Evolutionary conservation across 2,329 filamentous ascomycete species (phyloP).

Genomic region (Graphilbum fragrans): DNA sequence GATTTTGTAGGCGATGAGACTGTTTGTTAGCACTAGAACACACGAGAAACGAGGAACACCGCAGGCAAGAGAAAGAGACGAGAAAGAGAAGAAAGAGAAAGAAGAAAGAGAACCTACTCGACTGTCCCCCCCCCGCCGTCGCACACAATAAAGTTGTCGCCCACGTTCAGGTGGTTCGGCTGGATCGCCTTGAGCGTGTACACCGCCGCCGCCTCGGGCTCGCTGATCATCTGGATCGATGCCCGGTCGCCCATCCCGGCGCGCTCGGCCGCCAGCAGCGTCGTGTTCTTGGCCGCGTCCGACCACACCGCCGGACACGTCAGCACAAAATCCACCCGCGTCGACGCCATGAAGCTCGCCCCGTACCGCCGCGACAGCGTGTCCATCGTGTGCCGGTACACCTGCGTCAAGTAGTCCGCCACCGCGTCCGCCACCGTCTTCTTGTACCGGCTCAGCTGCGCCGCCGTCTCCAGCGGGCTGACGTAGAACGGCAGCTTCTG

Average conservation of each 20-base stretch:
- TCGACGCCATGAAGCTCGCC: conserved; percentile 65
- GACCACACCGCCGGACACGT: conserved; percentile 79
- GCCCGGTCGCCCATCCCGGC: conserved; percentile 64
- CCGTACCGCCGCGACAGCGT: conserved; percentile 63
- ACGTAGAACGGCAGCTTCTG: conserved; percentile 76
- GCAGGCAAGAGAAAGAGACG: not conserved
- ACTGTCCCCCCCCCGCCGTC: conserved; percentile 54
- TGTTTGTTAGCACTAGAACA: conserved; percentile 12
- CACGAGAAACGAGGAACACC: not conserved
- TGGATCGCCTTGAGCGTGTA: conserved; percentile 72
- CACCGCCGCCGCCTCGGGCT: conserved; percentile 69
- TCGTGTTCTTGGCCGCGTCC: conserved; percentile 75
- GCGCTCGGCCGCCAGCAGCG: conserved; percentile 61
- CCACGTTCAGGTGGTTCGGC: conserved; percentile 58
- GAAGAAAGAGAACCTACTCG: conserved; percentile 34
- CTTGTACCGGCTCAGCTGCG: conserved; percentile 60
- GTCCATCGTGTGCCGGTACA: conserved; percentile 69
- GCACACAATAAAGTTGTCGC: conserved; percentile 52
- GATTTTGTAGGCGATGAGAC: conserved; percentile 70
- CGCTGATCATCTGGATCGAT: conserved; percentile 67
- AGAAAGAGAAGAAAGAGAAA: not conserved
- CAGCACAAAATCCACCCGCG: conserved; percentile 66
- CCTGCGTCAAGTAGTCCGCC: conserved; percentile 65
- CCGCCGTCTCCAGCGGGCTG: conserved; percentile 63
- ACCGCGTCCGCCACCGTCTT: conserved; percentile 72